Conservation (phyloP, 805 yeast genomes). For the Ogataea trehaloabstinens region DNA sequence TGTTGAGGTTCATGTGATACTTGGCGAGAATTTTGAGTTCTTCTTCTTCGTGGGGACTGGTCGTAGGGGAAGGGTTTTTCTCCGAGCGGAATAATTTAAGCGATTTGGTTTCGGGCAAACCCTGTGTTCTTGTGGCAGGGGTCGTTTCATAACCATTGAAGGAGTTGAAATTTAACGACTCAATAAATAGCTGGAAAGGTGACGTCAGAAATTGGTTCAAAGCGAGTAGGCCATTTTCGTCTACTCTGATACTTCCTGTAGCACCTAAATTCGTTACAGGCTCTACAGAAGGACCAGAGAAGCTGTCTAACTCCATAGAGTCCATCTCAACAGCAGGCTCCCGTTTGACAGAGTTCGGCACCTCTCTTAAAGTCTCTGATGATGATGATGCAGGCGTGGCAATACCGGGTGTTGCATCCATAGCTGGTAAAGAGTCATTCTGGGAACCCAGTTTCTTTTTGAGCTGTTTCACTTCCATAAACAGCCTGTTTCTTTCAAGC, state of each 20-base stretch:
- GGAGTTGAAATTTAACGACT: constrained; percentile 23
- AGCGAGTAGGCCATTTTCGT: constrained; percentile 20
- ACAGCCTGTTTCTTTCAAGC: constrained; percentile 45
- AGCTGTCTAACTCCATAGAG: background rate
- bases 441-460: constrained; percentile 12
- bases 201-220: constrained; percentile 29
- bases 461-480: constrained; percentile 32
- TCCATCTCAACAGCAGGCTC: background rate
- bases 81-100: background rate
- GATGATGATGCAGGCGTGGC: background rate
- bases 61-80: background rate
- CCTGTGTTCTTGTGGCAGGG: constrained; percentile 2
- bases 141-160: constrained; percentile 30
- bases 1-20: constrained; percentile 36
- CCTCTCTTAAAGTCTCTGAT: background rate
- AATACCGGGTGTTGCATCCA: background rate
- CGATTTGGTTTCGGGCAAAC: constrained; percentile 1
- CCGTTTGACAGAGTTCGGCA: constrained; percentile 1
- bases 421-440: background rate
- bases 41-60: constrained; percentile 6
- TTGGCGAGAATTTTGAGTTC: constrained; percentile 25
- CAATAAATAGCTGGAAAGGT: constrained; percentile 23
- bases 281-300: constrained; percentile 1
- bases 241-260: constrained; percentile 6
- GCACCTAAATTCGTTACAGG: background rate